Base-by-base conservation (phyloP, 1,284 basidiomycete species). In the Trametes sp. region DNA sequence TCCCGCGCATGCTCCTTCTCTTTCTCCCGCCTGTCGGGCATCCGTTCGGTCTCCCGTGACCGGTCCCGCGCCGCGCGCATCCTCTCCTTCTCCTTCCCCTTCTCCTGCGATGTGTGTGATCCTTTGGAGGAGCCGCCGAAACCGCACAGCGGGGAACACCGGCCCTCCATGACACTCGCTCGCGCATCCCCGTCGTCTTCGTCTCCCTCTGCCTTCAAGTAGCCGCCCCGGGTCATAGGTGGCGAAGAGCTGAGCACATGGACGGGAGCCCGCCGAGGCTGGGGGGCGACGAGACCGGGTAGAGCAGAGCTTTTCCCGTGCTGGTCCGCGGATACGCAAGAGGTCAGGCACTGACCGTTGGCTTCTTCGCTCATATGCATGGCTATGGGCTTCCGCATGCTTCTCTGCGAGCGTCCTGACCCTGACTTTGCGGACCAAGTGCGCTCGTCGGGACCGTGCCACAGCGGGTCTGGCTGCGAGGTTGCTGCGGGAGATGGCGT, bases 131-230 rank as follows among this genome's bases (percentile, higher is more conserved):
- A 69, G 11, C 65, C 59, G 21, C 66, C 66, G 26, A 72, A 56
- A 2, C 72, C 72, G 57, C 73, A 74, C 24, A 75, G 60, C 14
- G 74, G 74, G 19, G 74, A 75, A 66, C 74, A 75, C 49, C 74
- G 63, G 16, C 73, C 74, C 31, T 68, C 67, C 23, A 73, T 60
- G 24, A 69, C 68, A 23, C 62, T 64, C 38, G 57, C 42, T 10
- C 71, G 69, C n/a, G 67, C 62, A 19, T 71, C 70, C 11, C 52
- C 38, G 41, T 70, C 67, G 29, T 67, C 66, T 14, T 60, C 68
- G 21, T 68, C 66, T 21, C 63, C 65, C 16, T 62, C 67, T 7
- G 64, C 45, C 51, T 58, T 54, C 44, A 56, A 44, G 49, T 70
- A 65, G 2, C 69, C 65, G 16, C 64, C 63, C 42, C 68, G 69